phyloP scores from a whole-genome alignment of 305 asterid genomes.

The Fraxinus ornus region DNA sequence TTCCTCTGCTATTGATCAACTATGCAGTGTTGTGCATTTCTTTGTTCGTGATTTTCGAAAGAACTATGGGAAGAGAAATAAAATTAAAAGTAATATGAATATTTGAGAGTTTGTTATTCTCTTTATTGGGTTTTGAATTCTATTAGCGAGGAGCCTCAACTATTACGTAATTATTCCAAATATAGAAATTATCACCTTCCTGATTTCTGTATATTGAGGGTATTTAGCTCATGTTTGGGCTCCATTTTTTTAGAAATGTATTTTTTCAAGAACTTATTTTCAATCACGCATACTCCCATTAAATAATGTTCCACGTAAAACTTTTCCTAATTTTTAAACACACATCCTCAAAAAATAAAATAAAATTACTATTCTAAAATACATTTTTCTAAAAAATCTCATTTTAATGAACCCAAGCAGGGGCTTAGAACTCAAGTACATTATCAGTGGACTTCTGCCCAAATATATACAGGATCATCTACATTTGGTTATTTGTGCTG shows the following conservation, averaged over 20 bases:
- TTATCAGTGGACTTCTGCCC: neutral
- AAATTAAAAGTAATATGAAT: neutral
- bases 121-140: constrained; percentile 1
- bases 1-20: constrained; percentile 1
- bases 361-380: neutral
- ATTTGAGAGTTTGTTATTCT: neutral
- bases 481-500: neutral
- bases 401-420: neutral
- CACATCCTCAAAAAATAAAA: too few species aligned
- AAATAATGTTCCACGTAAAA: neutral
- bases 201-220: constrained; percentile 1
- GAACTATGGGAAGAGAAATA: neutral
- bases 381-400: neutral
- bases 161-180: neutral
- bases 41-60: neutral
- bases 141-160: neutral
- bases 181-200: neutral
- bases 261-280: neutral
- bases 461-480: neutral
- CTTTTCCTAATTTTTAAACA: neutral
- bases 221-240: neutral
- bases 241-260: neutral
- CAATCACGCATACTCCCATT: neutral
- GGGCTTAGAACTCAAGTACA: neutral
- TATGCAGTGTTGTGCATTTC: neutral